Base-by-base conservation (phyloP, 768 basidiomycete species). In the Leccinum pellstonianum region DNA sequence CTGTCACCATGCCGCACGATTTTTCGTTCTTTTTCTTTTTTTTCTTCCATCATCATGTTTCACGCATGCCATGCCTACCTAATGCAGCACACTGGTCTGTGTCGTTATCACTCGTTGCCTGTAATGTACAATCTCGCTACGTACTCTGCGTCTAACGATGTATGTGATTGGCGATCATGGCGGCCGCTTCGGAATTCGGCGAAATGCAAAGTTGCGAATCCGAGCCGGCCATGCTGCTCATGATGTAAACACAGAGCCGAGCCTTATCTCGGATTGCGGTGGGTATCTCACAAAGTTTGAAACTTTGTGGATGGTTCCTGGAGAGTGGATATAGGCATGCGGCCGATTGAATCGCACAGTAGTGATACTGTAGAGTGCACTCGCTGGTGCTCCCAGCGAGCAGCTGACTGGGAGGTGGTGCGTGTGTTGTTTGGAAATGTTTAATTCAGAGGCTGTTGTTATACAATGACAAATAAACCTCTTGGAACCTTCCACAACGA, bases 401-500 rank as follows among this genome's bases (percentile, higher is more conserved):
- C 37, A 38, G 15, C 37, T 37, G 3, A 29, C 29, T 9, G 29
- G 29, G 29, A 38, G 38, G 38, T 38, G n/a, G 4, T 19, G 52
- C 55, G 60, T 61, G 58, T 23, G 8, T 59, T 73, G 48, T 72
- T 73, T 75, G 29, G 5, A 5, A 5, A 5, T 64, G 56, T 74
- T 74, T 67, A 48, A 64, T 66, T 64, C 33, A 53, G 62, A 73
- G 25, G 70, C 55, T 56, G 8, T 63, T 67, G 69, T 59, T 31
- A 75, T 63, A 73, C 64, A 64, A 15, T 35, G 58, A 57, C 73
- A 75, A 73, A 73, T 49, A 74, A 59, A 23, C 48, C 17, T 43
- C 55, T 72, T 49, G 58, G 59, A 66, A 33, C 23, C 29, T 17
- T 55, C 65, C 59, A 43, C 55, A 19, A 52, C 53, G 23, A 53